phyloP scores from a whole-genome alignment of 2,329 filamentous ascomycete genomes.

The Leptographium flavum region DNA sequence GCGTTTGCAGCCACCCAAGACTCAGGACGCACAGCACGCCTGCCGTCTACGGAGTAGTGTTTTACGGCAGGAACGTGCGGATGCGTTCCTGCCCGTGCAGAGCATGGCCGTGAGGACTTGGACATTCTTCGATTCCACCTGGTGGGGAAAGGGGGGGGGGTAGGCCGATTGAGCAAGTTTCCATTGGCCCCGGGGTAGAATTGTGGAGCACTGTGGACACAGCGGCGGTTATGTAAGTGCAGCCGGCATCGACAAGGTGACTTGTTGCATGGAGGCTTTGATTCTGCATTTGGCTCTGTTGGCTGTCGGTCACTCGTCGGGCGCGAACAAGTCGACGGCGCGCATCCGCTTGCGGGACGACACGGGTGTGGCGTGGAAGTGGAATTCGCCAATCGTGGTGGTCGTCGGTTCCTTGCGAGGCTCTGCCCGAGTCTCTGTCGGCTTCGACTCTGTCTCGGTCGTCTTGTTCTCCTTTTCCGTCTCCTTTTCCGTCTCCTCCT shows the following conservation, averaged over 20 bases:
- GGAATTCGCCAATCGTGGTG: constrained; percentile 11
- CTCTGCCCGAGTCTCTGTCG: neutral
- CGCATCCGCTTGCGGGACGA: constrained; percentile 48
- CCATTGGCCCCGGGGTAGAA: constrained; percentile 19
- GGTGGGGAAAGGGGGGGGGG: neutral
- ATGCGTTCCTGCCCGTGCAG: neutral
- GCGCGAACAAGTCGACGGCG: constrained; percentile 83
- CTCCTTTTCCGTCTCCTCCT: neutral
- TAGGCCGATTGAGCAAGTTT: constrained; percentile 24
- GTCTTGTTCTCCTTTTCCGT: neutral
- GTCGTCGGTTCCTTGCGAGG: neutral
- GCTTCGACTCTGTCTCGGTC: neutral
- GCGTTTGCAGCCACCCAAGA: too few species aligned
- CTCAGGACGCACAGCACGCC: too few species aligned
- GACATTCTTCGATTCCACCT: neutral
- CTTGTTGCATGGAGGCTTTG: too few species aligned
- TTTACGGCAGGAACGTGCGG: neutral
- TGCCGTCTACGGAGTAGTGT: too few species aligned
- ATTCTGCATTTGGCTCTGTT: too few species aligned
- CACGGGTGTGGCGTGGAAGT: constrained; percentile 13
- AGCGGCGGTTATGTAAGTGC: too few species aligned
- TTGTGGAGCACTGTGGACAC: constrained; percentile 14
- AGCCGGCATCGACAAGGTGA: too few species aligned
- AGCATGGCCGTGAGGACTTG: neutral
- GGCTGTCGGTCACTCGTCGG: too few species aligned